A percentile compares a stretch with the other conserved stretches of the same genome.
These are phyloP conservation scores for Lathyrus aphaca DNA, from an alignment of 306 rosid species.

Conservation along the genomic window DNA sequence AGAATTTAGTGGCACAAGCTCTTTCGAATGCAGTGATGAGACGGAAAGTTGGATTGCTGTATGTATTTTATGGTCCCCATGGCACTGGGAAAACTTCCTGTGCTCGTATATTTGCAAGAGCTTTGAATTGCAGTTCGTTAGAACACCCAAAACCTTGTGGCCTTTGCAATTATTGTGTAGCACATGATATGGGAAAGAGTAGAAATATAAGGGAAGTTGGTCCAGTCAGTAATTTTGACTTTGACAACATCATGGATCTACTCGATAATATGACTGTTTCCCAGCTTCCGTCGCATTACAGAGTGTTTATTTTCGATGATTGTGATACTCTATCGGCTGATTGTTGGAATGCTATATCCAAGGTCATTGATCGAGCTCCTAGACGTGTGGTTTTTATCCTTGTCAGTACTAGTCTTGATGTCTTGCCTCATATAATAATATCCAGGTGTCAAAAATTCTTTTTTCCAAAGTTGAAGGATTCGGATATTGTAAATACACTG, in stretches of 20 bases:
- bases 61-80: conserved; percentile 95
- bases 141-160: conserved; percentile 93
- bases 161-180: conserved; percentile 83
- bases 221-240: conserved; percentile 86
- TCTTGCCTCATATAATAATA: conserved; percentile 93
- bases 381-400: conserved; percentile 95
- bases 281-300: conserved; percentile 73
- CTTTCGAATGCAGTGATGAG: conserved; percentile 86
- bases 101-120: conserved; percentile 92
- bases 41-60: conserved; percentile 80
- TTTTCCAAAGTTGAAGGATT: conserved; percentile 93
- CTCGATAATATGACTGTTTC: conserved; percentile 79
- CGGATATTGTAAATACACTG: conserved; percentile 78
- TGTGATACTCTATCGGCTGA: conserved; percentile 79
- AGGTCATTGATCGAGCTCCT: conserved; percentile 98
- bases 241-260: conserved; percentile 81
- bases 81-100: conserved; percentile 96
- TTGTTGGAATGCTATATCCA: conserved; percentile 93
- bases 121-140: conserved; percentile 84
- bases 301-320: conserved; percentile 90
- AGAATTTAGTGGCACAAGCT: conserved; percentile 89
- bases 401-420: conserved; percentile 95
- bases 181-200: conserved; percentile 81
- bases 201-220: conserved; percentile 86
- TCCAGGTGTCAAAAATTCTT: conserved; percentile 97